A percentile compares a stretch with the other conserved stretches of the same genome.
Evolutionary conservation across 768 basidiomycete genomes (phyloP).

Genomic region (Agrocybe pediades): DNA sequence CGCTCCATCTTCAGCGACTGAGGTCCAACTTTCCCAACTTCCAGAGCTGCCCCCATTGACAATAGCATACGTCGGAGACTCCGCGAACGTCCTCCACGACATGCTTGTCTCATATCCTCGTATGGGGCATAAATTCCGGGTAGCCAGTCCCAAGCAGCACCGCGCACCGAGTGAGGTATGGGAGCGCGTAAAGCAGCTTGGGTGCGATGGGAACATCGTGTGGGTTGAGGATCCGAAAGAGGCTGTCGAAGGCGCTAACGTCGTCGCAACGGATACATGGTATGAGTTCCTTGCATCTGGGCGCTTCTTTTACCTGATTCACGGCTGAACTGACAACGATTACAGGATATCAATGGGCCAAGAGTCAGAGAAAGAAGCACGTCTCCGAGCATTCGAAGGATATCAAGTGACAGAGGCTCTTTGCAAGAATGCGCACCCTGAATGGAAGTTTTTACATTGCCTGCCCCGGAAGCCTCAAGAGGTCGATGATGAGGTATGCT

Average conservation of each 20-base stretch:
- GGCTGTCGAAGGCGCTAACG: conserved; percentile 87
- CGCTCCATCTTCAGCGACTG: conserved; percentile 20
- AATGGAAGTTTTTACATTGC: conserved; percentile 97
- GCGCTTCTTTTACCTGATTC: neutral
- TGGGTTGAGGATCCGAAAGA: conserved; percentile 82
- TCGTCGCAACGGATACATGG: conserved; percentile 99
- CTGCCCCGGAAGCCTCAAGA: conserved; percentile 91
- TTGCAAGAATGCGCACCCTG: conserved; percentile 81
- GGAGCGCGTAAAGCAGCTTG: conserved; percentile 77
- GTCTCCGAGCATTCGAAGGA: conserved; percentile 86
- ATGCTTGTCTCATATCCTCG: conserved; percentile 96
- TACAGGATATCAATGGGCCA: conserved; percentile 98
- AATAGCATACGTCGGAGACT: conserved; percentile 92
- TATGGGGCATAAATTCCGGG: conserved; percentile 81
- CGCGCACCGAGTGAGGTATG: conserved; percentile 77
- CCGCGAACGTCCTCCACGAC: conserved; percentile 94
- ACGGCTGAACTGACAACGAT: too few species aligned
- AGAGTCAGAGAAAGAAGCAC: conserved; percentile 88
- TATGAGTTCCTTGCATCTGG: conserved; percentile 31
- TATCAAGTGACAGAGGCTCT: conserved; percentile 94
- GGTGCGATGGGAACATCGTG: conserved; percentile 69
- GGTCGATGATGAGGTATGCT: conserved; percentile 94
- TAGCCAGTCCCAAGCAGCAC: conserved; percentile 81
- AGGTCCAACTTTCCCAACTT: conserved; percentile 24
- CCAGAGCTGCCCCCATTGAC: conserved; percentile 76